These are phyloP conservation scores for Graphiopsis chlorocephala DNA, from an alignment of 2,329 filamentous ascomycete species.

Conservation along the genomic window DNA sequence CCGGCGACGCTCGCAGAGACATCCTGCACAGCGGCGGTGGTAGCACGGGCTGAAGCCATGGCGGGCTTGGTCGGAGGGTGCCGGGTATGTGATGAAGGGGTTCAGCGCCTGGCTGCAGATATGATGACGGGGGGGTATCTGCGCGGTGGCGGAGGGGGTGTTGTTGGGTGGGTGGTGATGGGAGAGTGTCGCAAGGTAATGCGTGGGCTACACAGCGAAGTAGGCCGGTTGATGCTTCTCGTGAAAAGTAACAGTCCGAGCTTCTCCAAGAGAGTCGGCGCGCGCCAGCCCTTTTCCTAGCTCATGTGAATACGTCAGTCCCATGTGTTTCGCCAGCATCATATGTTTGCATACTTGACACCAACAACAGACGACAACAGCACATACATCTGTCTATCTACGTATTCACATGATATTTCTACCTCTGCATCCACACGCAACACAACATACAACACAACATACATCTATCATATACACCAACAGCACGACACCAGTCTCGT, in stretches of 20 bases:
- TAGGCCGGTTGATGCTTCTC: not conserved
- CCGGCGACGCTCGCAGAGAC: conserved; percentile 30
- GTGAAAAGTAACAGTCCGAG: not conserved
- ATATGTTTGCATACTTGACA: not conserved
- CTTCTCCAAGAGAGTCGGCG: not conserved
- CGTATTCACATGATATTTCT: not conserved
- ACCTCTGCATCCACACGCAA: not conserved
- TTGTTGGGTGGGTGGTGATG: not conserved
- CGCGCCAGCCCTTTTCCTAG: not conserved
- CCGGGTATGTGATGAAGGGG: not conserved
- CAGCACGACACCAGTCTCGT: not conserved
- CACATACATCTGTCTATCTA: not conserved
- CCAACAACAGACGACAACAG: not conserved
- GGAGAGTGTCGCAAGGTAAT: not conserved
- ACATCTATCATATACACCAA: not conserved
- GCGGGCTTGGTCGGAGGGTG: not conserved
- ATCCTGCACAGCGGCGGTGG: conserved; percentile 19
- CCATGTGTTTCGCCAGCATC: not conserved
- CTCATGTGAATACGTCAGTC: not conserved
- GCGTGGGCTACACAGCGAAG: not conserved
- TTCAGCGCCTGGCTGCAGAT: conserved; percentile 15
- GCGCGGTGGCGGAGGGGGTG: conserved; percentile 9
- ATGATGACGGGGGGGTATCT: conserved; percentile 7
- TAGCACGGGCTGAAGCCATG: conserved; percentile 17
- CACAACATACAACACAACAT: not conserved